Evolutionary conservation across 352 stramenopile genomes (phyloP).

Genomic region (Phytophthora fragariae): DNA sequence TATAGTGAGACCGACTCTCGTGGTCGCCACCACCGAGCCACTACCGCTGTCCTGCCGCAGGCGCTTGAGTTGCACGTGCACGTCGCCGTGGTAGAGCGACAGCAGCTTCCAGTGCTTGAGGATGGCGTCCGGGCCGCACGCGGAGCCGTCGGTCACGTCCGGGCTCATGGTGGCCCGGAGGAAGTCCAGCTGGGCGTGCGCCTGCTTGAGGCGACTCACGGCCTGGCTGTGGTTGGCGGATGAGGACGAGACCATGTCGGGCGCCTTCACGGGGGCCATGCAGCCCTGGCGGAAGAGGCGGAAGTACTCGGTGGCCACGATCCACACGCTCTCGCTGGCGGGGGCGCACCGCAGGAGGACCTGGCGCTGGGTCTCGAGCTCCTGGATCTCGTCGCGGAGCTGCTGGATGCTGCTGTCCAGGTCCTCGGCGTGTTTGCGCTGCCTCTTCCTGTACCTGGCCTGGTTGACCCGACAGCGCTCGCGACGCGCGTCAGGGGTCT

Average conservation of each 20-base stretch:
- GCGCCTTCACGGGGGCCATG: not conserved
- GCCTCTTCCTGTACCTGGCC: conserved; percentile 13
- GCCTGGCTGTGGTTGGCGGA: not conserved
- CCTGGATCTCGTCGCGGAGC: conserved; percentile 8
- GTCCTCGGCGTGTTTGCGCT: conserved; percentile 2
- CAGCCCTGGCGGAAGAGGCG: conserved; percentile 19
- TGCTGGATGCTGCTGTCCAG: not conserved
- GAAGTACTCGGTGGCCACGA: conserved; percentile 19
- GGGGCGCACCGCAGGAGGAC: not conserved
- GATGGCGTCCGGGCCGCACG: conserved; percentile 13
- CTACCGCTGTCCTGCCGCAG: conserved; percentile 3
- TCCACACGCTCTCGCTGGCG: conserved; percentile 8
- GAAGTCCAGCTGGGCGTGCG: conserved; percentile 25
- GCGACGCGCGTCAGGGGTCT: not conserved
- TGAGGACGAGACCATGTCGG: not conserved
- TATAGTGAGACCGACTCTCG: conserved; percentile 12
- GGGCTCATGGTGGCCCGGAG: conserved; percentile 13
- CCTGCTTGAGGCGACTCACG: not conserved
- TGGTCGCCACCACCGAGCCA: conserved; percentile 10
- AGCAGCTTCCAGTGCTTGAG: conserved; percentile 27
- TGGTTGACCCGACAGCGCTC: conserved; percentile 21
- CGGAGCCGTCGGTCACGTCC: conserved; percentile 21
- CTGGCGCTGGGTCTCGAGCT: conserved; percentile 1
- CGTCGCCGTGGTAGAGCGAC: conserved; percentile 4
- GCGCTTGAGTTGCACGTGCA: conserved; percentile 19